A percentile compares a stretch with the other conserved stretches of the same genome.
These are phyloP conservation scores for Globisporangium acanthophoron DNA, from an alignment of 352 stramenopile species.

Conservation along the genomic window DNA sequence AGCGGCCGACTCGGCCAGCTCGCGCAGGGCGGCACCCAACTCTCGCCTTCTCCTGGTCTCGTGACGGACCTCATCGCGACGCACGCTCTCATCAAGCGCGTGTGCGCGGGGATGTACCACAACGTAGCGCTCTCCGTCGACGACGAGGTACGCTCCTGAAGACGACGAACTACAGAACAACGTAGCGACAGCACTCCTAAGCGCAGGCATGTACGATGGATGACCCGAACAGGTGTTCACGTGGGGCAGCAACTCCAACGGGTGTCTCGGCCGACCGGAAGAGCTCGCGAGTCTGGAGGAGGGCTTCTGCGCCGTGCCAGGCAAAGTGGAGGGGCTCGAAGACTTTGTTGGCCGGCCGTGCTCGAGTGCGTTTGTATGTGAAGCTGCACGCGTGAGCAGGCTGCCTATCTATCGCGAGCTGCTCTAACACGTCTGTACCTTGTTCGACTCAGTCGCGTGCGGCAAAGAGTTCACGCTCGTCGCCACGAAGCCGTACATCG, in stretches of 20 bases:
- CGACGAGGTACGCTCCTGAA: constrained; percentile 49
- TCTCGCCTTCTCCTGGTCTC: constrained; percentile 57
- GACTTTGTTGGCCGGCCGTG: constrained; percentile 66
- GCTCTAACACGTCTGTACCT: background rate
- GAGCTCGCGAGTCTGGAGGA: constrained; percentile 71
- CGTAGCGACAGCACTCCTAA: no score
- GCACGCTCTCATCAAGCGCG: constrained; percentile 80
- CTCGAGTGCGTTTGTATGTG: constrained; percentile 34
- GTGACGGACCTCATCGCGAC: constrained; percentile 79
- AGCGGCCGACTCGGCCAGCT: constrained; percentile 87
- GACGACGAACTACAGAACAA: no score
- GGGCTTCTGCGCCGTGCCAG: constrained; percentile 76
- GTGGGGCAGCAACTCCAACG: constrained; percentile 91
- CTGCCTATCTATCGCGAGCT: background rate
- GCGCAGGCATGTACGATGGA: no score
- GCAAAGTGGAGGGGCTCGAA: constrained; percentile 64
- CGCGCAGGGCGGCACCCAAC: constrained; percentile 68
- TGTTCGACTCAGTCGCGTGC: constrained; percentile 60
- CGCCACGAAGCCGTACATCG: constrained; percentile 92
- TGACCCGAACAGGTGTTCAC: constrained; percentile 70
- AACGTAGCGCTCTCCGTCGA: constrained; percentile 89
- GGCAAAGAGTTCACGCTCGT: constrained; percentile 91
- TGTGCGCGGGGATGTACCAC: constrained; percentile 88
- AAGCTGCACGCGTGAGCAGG: no score
- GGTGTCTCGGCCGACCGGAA: constrained; percentile 75